These are phyloP conservation scores for Diplosphaera chodatii DNA, from an alignment of 139 green algal genomes.

Conservation along the genomic window DNA sequence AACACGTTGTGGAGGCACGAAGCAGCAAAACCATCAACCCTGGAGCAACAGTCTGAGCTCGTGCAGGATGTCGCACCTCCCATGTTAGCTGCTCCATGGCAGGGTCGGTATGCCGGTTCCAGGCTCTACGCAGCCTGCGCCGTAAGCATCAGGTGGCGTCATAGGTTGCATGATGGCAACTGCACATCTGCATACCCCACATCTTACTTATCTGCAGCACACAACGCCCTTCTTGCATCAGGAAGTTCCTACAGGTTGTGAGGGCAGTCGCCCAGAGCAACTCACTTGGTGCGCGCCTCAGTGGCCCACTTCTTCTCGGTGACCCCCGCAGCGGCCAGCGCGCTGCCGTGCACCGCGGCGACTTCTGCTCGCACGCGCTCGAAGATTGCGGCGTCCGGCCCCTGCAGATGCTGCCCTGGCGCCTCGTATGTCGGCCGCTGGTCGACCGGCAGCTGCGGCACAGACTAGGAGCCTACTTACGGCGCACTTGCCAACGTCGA, in stretches of 20 bases:
- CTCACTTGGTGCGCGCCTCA: not conserved
- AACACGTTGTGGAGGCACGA: no score
- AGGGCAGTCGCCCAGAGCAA: no score
- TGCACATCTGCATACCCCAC: no score
- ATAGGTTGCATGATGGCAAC: no score
- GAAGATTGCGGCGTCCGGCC: not conserved
- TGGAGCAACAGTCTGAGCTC: no score
- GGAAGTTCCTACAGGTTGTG: no score
- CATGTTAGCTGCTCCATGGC: not conserved
- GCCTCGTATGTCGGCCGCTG: not conserved
- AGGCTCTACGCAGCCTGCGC: not conserved
- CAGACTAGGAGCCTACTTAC: no score
- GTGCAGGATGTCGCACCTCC: not conserved
- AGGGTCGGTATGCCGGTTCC: not conserved
- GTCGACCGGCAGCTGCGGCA: not conserved
- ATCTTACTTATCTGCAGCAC: no score
- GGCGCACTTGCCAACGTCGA: no score
- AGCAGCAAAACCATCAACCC: no score
- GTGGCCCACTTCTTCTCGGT: not conserved
- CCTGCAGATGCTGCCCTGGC: constrained; percentile 12
- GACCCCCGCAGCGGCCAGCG: not conserved
- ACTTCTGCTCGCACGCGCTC: constrained; percentile 2
- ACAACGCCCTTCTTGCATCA: no score
- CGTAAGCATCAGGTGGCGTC: no score
- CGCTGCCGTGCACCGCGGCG: not conserved